phyloP scores from a whole-genome alignment of 1,139 yeast genomes.

The Kodamaea fungicola region DNA sequence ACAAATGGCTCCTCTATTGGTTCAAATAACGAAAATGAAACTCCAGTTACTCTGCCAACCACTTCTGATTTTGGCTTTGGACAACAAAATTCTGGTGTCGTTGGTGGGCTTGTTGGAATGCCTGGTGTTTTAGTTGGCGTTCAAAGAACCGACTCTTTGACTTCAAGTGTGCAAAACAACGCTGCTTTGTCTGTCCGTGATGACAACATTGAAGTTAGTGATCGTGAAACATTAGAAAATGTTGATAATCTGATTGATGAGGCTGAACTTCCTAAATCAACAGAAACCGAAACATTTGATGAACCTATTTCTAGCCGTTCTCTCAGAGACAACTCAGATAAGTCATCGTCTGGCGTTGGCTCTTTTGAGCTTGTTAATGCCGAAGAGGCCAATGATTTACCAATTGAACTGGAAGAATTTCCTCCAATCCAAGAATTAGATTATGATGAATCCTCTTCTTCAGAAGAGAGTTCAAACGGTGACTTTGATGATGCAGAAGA shows the following conservation, averaged over 20 bases:
- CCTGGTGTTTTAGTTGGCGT: slow-evolving; percentile 48
- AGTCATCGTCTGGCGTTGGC: slow-evolving; percentile 41
- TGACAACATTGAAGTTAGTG: slow-evolving; percentile 59
- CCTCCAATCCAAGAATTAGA: slow-evolving; percentile 71
- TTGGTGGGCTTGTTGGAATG: slow-evolving; percentile 45
- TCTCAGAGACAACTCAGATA: slow-evolving; percentile 33
- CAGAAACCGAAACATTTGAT: slow-evolving; percentile 14
- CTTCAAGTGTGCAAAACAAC: slow-evolving; percentile 89
- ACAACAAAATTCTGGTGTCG: slow-evolving; percentile 39
- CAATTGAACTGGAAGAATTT: slow-evolving; percentile 45
- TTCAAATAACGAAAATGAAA: slow-evolving; percentile 40
- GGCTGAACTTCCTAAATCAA: slow-evolving; percentile 17
- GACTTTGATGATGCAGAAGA: slow-evolving; percentile 42
- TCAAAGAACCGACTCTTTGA: slow-evolving; percentile 69
- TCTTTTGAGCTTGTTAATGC: slow-evolving; percentile 46
- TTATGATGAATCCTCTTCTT: slow-evolving; percentile 52
- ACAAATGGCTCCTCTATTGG: slow-evolving; percentile 34
- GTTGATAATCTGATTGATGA: slow-evolving; percentile 11
- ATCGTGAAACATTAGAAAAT: slow-evolving; percentile 53
- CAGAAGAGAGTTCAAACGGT: slow-evolving; percentile 35
- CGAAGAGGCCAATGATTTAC: slow-evolving; percentile 33
- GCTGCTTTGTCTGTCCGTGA: slow-evolving; percentile 88
- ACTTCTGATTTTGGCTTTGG: slow-evolving; percentile 53
- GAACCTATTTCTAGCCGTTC: slow-evolving; percentile 12
- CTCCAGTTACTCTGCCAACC: slow-evolving; percentile 57